phyloP scores from a whole-genome alignment of 1,284 basidiomycete species.

The Amylostereum areolatum region DNA sequence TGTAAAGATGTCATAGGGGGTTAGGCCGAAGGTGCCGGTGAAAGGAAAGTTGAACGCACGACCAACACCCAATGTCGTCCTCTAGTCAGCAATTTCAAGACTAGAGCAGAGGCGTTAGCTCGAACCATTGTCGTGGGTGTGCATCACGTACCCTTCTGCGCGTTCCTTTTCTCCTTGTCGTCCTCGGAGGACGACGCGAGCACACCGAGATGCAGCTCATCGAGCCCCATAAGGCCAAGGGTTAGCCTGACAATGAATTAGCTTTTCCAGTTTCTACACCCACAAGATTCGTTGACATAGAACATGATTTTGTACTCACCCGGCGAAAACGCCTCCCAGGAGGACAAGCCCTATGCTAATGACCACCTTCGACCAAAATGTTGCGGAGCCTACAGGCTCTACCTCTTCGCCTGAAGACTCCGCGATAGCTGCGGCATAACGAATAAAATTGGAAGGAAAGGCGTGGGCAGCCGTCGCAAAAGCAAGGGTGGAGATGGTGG shows the following conservation, averaged over 20 bases:
- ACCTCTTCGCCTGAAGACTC: conserved; percentile 11
- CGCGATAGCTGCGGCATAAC: background rate
- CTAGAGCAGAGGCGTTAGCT: conserved; percentile 28
- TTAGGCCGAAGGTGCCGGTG: background rate
- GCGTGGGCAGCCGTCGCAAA: conserved; percentile 1
- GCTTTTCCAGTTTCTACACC: background rate
- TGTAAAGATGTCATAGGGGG: conserved; percentile 19
- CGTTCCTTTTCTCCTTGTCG: conserved; percentile 58
- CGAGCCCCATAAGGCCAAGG: conserved; percentile 91
- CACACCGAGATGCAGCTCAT: conserved; percentile 88
- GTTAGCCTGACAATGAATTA: conserved; percentile 50
- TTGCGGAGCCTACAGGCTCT: conserved; percentile 33
- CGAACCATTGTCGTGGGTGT: background rate
- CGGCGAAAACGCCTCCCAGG: conserved; percentile 80
- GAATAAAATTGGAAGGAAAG: conserved; percentile 2
- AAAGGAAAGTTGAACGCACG: conserved; percentile 36
- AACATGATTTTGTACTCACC: conserved; percentile 40
- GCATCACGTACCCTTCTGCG: conserved; percentile 52
- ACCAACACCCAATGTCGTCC: conserved; percentile 96
- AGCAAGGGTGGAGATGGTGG: background rate
- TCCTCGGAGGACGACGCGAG: conserved; percentile 78
- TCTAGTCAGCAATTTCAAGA: conserved; percentile 69
- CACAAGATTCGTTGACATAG: background rate
- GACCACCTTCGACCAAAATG: conserved; percentile 66
- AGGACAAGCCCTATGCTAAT: conserved; percentile 67